phyloP scores from a whole-genome alignment of 176 grass and related monocot species.

The Themeda triandra region DNA sequence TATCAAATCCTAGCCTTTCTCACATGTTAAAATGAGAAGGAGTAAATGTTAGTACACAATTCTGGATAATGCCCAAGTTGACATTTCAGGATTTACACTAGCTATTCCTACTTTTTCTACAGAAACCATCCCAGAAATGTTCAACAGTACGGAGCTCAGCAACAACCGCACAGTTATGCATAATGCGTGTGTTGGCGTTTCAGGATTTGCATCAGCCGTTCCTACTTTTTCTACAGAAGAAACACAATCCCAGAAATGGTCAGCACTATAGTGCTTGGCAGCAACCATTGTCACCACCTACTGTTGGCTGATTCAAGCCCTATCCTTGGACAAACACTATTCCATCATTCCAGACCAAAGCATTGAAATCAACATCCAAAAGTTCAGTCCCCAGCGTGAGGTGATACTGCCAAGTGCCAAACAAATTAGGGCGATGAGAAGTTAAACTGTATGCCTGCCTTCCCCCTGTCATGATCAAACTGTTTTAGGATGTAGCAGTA shows the following conservation, averaged over 20 bases:
- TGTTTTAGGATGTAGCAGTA: slow-evolving; percentile 86
- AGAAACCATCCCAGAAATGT: neutral
- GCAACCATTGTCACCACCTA: neutral
- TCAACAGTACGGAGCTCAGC: neutral
- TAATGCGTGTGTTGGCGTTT: too few relatives aligned
- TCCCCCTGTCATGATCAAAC: slow-evolving; percentile 53
- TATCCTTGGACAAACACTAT: neutral
- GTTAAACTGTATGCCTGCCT: slow-evolving; percentile 76
- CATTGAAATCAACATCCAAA: neutral
- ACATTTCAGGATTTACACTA: too few relatives aligned
- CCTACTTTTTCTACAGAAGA: too few relatives aligned
- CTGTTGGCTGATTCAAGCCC: neutral
- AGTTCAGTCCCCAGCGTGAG: neutral
- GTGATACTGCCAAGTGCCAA: neutral
- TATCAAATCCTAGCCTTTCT: too few relatives aligned
- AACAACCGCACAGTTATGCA: neutral
- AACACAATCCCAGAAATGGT: too few relatives aligned
- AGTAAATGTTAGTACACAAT: too few relatives aligned
- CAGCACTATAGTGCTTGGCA: too few relatives aligned
- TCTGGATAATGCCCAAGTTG: neutral
- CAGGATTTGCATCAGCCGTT: too few relatives aligned
- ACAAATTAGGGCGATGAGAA: slow-evolving; percentile 53
- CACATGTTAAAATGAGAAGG: too few relatives aligned
- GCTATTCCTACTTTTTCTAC: neutral
- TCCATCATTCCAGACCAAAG: neutral